These are phyloP conservation scores for Glarea lozoyensis DNA, from an alignment of 495 filamentous ascomycete species.

Conservation along the genomic window DNA sequence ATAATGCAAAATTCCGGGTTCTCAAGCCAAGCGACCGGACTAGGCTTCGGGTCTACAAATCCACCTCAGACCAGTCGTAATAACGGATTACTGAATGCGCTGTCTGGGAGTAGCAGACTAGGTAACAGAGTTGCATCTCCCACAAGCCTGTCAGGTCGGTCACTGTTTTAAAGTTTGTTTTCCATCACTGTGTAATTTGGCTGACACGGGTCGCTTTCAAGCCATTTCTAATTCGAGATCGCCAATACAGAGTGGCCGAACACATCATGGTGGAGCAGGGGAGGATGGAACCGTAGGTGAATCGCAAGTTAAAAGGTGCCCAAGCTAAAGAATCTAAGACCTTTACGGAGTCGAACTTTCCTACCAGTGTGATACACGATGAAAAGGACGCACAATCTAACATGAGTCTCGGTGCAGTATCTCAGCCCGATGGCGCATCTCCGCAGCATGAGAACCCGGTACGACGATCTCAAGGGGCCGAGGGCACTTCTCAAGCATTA, in stretches of 20 bases:
- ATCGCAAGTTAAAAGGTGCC: neutral
- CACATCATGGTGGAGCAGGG: slow-evolving; percentile 1
- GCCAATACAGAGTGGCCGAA: slow-evolving; percentile 11
- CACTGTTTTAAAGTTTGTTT: too few relatives aligned
- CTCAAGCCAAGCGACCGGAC: slow-evolving; percentile 41
- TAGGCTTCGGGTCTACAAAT: slow-evolving; percentile 30
- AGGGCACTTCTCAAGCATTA: slow-evolving; percentile 33
- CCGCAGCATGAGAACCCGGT: slow-evolving; percentile 6
- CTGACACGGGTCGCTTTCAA: too few relatives aligned
- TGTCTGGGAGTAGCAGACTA: slow-evolving; percentile 32
- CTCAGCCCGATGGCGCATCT: slow-evolving; percentile 23
- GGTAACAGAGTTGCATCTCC: slow-evolving; percentile 19
- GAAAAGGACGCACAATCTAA: slow-evolving; percentile 4
- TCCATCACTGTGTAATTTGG: too few relatives aligned
- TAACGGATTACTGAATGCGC: slow-evolving; percentile 49
- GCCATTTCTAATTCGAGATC: slow-evolving; percentile 17
- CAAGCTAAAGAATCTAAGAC: slow-evolving; percentile 6
- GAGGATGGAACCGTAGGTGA: slow-evolving; percentile 15
- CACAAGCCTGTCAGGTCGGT: slow-evolving; percentile 16
- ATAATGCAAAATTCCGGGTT: slow-evolving; percentile 61
- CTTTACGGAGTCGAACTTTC: slow-evolving; percentile 13
- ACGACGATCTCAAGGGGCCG: slow-evolving; percentile 26
- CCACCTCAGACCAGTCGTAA: slow-evolving; percentile 21
- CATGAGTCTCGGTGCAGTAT: slow-evolving; percentile 5
- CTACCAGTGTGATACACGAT: slow-evolving; percentile 7